phyloP scores from a whole-genome alignment of 352 stramenopile genomes.

The Globisporangium carolinianum region DNA sequence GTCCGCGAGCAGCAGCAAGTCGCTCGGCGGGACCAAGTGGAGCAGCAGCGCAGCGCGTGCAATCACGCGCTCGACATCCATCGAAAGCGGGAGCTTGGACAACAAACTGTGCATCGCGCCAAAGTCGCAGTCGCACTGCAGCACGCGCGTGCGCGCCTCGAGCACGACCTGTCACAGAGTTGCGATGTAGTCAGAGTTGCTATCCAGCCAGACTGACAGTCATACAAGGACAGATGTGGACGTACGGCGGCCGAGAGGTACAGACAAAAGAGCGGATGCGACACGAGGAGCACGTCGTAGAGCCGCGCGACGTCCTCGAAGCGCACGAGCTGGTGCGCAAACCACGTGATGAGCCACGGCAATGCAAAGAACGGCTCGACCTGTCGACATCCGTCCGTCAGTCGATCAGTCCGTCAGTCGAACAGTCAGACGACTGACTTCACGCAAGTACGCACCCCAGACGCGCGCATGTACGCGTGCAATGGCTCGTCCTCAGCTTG shows the following conservation, averaged over 20 bases:
- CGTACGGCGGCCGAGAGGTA: constrained; percentile 83
- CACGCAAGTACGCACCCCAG: constrained; percentile 23
- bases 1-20: constrained; percentile 25
- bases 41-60: constrained; percentile 42
- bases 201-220: no score
- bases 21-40: constrained; percentile 38
- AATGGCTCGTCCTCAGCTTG: constrained; percentile 54
- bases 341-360: constrained; percentile 94
- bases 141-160: constrained; percentile 38
- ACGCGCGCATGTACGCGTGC: constrained; percentile 55
- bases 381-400: constrained; percentile 18
- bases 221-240: no score
- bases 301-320: constrained; percentile 85
- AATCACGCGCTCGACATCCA: constrained; percentile 67
- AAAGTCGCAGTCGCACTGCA: constrained; percentile 74
- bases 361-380: constrained; percentile 93
- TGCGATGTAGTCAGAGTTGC: no score
- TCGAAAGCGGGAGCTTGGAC: constrained; percentile 63
- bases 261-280: constrained; percentile 88
- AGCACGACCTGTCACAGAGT: constrained; percentile 31
- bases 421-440: not conserved
- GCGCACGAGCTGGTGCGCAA: constrained; percentile 87
- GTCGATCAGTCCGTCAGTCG: not conserved
- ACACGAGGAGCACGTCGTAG: constrained; percentile 92
- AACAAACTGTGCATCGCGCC: constrained; percentile 67